Percentiles rank a stretch among this genome's conserved stretches.
Evolutionary conservation across 2,329 filamentous ascomycete species (phyloP).

Genomic region (Calonectria hawksworthii): DNA sequence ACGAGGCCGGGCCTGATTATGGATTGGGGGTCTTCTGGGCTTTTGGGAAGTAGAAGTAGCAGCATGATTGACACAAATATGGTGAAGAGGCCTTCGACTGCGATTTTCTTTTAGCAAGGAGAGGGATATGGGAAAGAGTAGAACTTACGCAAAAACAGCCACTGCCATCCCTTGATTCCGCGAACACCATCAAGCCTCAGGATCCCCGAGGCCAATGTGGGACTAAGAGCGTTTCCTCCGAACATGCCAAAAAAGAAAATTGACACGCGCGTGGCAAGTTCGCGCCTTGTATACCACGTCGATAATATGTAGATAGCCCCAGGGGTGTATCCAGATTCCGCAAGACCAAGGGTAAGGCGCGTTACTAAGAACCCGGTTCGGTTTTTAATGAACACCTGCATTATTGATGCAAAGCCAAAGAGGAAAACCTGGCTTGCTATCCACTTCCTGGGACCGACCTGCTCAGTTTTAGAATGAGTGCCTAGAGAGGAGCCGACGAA

Average conservation of each 20-base stretch:
- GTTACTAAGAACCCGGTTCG: background rate
- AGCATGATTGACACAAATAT: background rate
- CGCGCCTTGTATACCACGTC: background rate
- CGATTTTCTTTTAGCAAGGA: too few species aligned
- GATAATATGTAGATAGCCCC: background rate
- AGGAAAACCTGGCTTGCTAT: background rate
- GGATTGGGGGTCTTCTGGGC: background rate
- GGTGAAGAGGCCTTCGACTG: background rate
- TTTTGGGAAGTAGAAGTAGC: background rate
- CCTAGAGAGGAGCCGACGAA: background rate
- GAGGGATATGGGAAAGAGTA: too few species aligned
- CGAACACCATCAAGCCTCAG: background rate
- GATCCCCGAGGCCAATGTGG: background rate
- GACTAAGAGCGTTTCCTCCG: background rate
- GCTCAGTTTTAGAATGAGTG: background rate
- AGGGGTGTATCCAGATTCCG: background rate
- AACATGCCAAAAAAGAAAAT: constrained; percentile 1
- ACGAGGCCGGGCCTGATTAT: background rate
- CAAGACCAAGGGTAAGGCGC: background rate
- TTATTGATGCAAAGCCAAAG: background rate
- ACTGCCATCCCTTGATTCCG: background rate
- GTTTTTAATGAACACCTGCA: background rate
- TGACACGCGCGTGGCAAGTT: background rate
- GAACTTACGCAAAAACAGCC: background rate
- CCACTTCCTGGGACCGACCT: background rate